A percentile compares a stretch with the other conserved stretches of the same genome.
Conservation (phyloP, 768 basidiomycete genomes). For the Tricholoma sp. region DNA sequence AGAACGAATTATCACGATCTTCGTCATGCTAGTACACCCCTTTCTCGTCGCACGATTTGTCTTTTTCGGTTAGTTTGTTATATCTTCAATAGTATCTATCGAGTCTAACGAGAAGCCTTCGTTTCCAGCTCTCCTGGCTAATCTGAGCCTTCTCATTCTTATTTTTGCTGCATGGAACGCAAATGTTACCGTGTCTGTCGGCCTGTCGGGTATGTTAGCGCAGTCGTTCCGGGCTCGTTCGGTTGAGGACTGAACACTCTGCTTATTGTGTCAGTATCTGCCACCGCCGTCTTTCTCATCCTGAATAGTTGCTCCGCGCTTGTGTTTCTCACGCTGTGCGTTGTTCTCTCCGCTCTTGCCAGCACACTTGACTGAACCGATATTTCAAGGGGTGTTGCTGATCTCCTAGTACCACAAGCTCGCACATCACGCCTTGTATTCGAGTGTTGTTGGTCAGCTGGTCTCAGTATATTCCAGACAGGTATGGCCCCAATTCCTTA, state of each 20-base stretch:
- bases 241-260: background rate
- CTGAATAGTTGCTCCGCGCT: slow-evolving; percentile 39
- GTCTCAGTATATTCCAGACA: slow-evolving; percentile 45
- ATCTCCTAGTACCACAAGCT: slow-evolving; percentile 28
- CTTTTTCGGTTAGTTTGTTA: slow-evolving; percentile 44
- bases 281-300: slow-evolving; percentile 44
- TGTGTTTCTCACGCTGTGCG: slow-evolving; percentile 31
- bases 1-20: slow-evolving; percentile 6
- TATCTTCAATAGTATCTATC: background rate
- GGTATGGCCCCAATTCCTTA: slow-evolving; percentile 29
- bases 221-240: background rate
- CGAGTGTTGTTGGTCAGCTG: slow-evolving; percentile 54
- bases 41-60: slow-evolving; percentile 56
- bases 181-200: slow-evolving; percentile 28
- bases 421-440: slow-evolving; percentile 39
- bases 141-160: slow-evolving; percentile 46
- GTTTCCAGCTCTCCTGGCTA: slow-evolving; percentile 39
- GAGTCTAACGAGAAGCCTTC: background rate
- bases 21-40: slow-evolving; percentile 39
- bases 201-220: slow-evolving; percentile 28
- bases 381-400: slow-evolving; percentile 29
- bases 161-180: slow-evolving; percentile 59
- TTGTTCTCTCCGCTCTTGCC: background rate
- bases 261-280: slow-evolving; percentile 31
- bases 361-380: background rate